A percentile compares a stretch with the other conserved stretches of the same genome.
These are phyloP conservation scores for Chaetomium olivaceum DNA, from an alignment of 2,329 filamentous ascomycete species.

Conservation along the genomic window DNA sequence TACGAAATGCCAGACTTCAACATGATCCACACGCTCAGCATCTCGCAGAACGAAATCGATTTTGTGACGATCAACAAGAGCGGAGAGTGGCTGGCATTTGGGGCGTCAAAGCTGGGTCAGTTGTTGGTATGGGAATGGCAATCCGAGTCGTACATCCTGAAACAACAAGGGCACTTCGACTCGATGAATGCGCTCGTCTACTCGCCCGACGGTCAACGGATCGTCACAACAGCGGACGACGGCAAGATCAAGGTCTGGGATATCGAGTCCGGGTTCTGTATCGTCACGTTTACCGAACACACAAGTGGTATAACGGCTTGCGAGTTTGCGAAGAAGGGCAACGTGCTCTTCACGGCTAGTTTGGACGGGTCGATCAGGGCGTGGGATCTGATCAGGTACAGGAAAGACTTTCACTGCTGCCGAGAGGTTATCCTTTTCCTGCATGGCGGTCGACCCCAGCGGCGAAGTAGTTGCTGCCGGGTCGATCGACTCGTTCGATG, in stretches of 20 bases:
- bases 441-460: slow-evolving; percentile 92
- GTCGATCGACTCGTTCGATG: slow-evolving; percentile 92
- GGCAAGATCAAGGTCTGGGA: slow-evolving; percentile 99
- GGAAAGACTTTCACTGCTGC: slow-evolving; percentile 96
- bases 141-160: slow-evolving; percentile 96
- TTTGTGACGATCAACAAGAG: slow-evolving; percentile 91
- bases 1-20: slow-evolving; percentile 97
- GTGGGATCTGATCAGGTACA: slow-evolving; percentile 93
- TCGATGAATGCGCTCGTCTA: slow-evolving; percentile 92
- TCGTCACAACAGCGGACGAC: slow-evolving; percentile 93
- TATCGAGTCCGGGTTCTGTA: slow-evolving; percentile 91
- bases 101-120: slow-evolving; percentile 91
- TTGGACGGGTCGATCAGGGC: slow-evolving; percentile 91
- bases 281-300: slow-evolving; percentile 97
- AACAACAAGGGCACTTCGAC: slow-evolving; percentile 97
- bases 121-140: slow-evolving; percentile 99
- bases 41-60: slow-evolving; percentile 96
- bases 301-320: slow-evolving; percentile 91
- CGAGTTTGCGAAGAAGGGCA: slow-evolving; percentile 92
- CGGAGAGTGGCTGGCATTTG: slow-evolving; percentile 96
- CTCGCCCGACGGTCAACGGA: slow-evolving; percentile 87
- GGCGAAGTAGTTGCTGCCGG: slow-evolving; percentile 95
- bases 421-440: slow-evolving; percentile 86
- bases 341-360: slow-evolving; percentile 92
- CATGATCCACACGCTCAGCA: slow-evolving; percentile 87